A percentile compares a stretch with the other conserved stretches of the same genome.
Evolutionary conservation across 2,329 filamentous ascomycete species (phyloP).

Genomic region (Penicillium nordicum): DNA sequence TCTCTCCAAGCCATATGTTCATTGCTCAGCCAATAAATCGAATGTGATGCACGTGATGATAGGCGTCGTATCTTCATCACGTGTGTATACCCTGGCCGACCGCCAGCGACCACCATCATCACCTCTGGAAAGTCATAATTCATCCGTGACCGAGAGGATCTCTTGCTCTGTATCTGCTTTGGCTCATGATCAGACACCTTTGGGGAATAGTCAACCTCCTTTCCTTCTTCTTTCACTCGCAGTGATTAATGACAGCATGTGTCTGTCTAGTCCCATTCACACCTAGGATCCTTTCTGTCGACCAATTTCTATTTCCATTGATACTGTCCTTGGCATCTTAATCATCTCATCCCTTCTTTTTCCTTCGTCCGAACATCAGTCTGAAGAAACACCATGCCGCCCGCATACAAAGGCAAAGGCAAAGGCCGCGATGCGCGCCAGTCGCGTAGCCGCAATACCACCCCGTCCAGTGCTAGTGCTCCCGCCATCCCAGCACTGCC

Average conservation of each 20-base stretch:
- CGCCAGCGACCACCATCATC: constrained; percentile 1
- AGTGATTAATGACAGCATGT: constrained; percentile 16
- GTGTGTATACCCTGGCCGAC: constrained; percentile 1
- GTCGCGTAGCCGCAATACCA: constrained; percentile 61
- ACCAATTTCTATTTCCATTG: constrained; percentile 4
- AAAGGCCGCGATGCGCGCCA: constrained; percentile 53
- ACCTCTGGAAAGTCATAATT: not conserved
- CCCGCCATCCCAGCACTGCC: constrained; percentile 38
- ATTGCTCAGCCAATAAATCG: not conserved
- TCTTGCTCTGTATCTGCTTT: not conserved
- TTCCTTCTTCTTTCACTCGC: not conserved
- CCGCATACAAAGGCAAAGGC: constrained; percentile 50
- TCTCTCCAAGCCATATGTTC: not conserved
- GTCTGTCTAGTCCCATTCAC: constrained; percentile 6
- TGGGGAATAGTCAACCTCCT: not conserved
- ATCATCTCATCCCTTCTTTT: not conserved
- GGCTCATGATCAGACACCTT: not conserved
- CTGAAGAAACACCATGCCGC: constrained; percentile 36
- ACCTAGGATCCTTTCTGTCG: constrained; percentile 10
- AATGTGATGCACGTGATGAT: constrained; percentile 1
- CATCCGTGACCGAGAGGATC: not conserved
- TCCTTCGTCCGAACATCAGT: not conserved
- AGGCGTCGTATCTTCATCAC: not conserved
- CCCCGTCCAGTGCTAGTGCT: constrained; percentile 55
- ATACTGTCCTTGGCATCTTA: not conserved